Percentiles rank a stretch among this genome's conserved stretches.
phyloP scores from a whole-genome alignment of 768 basidiomycete genomes.

The Podaxis sp. region DNA sequence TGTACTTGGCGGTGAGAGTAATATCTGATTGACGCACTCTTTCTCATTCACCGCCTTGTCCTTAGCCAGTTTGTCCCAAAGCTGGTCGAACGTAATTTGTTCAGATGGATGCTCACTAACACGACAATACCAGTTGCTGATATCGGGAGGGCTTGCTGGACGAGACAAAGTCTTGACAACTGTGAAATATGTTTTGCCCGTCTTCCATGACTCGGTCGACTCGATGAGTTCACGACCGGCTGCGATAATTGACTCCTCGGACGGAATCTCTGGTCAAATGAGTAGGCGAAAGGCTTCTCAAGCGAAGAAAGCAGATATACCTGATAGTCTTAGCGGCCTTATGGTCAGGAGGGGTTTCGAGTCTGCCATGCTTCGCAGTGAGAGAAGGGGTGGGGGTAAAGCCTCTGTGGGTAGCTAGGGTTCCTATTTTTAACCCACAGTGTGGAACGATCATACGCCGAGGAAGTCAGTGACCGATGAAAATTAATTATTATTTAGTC shows the following conservation, averaged over 20 bases:
- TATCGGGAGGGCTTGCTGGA: slow-evolving; percentile 49
- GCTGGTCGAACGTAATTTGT: slow-evolving; percentile 69
- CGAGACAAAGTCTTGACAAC: slow-evolving; percentile 53
- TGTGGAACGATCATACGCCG: not conserved
- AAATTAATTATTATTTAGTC: slow-evolving; percentile 9
- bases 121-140: slow-evolving; percentile 64
- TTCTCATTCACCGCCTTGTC: slow-evolving; percentile 68
- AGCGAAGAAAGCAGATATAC: slow-evolving; percentile 13
- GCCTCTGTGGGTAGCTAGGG: not conserved
- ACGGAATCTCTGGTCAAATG: slow-evolving; percentile 48
- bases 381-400: not conserved
- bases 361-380: slow-evolving; percentile 8
- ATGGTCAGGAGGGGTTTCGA: slow-evolving; percentile 22
- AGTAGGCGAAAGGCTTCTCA: not conserved
- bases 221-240: slow-evolving; percentile 54
- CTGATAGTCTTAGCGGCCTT: slow-evolving; percentile 23
- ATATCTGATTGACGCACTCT: slow-evolving; percentile 39
- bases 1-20: not conserved
- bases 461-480: not conserved
- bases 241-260: slow-evolving; percentile 51
- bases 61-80: slow-evolving; percentile 65
- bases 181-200: slow-evolving; percentile 57
- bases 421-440: slow-evolving; percentile 4
- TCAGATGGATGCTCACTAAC: slow-evolving; percentile 58
- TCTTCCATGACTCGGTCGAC: slow-evolving; percentile 57